Evolutionary conservation across 331 rosid genomes (phyloP), one percentile per base, ranked within the genome.

Genomic region (Dryas integrifolia): DNA sequence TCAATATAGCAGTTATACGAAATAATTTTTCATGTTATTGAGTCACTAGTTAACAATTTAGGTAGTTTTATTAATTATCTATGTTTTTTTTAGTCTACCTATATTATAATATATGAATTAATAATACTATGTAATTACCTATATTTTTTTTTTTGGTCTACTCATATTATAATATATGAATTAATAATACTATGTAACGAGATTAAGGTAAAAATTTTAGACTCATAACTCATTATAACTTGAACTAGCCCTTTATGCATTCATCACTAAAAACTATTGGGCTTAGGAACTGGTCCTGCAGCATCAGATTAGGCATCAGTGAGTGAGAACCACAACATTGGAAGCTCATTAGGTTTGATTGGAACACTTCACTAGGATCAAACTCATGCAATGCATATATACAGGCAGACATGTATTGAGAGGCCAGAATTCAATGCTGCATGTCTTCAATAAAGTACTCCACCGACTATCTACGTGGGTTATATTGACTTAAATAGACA

Each of bases 391-490:
- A 48, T 60, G 10, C 41, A 26, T 5, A 59, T 8, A 26, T 12
- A 24, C 15, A 13, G 24, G 39, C 6, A 59, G 69, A 35, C 30
- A 9, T n/a, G 52, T 8, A 45, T 65, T 12, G 45, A 35, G 55
- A 67, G 74, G 69, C 13, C 41, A 57, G n/a, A 16, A 48, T n/a
- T 48, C 14, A 26, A 51, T 53, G 7, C 5, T 21, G 55, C 74
- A 43, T 56, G 53, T 30, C 74, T 70, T 70, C 44, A 55, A 44
- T 70, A n/a, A 67, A 30, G 35, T 30, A 67, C 39, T 46, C 74
- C 38, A 38, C 41, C 47, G 6, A 26, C 13, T 43, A 9, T 18
- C 56, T 56, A 16, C 43, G 39, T 7, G 10, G 21, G 18, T 49
- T 24, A 47, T 39, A n/a, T 52, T 40, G 57, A 21, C 18, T 67